Evolutionary conservation across 2,329 filamentous ascomycete genomes (phyloP), one percentile per base, ranked within the genome.

Genomic region (Diaporthe citriasiana): DNA sequence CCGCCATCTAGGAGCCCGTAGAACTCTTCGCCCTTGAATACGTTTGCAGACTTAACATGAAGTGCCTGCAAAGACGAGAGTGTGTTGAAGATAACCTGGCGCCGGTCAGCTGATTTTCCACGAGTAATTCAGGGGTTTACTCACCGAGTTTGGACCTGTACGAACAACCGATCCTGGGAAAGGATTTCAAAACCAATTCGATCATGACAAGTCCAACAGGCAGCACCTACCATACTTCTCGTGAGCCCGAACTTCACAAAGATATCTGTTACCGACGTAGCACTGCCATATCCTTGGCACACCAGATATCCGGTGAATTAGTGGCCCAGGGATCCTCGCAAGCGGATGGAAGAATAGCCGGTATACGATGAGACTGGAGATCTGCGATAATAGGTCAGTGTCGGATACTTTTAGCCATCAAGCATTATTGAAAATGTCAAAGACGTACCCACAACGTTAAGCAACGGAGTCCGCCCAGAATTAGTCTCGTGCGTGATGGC

Each of bases 201-300:
- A 1, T 3, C 0, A 7, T 12, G 15, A 2, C 12, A 1, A 25
- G 25, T 22, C 2, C 2, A 12, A 40, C 22, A 2, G 15, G 9
- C 12, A 15, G 4, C 2, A 30, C 63, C 4, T 30, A 68, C 63
- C 63, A 53, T 68, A 68, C 10, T 68, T 68, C 8, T 40, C 33
- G 33, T 68, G 63, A 40, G 63, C 63, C 6, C 22, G n/a, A 13
- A n/a, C 35, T 40, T 68, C 63, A 22, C 63, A 40, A 1, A 68
- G 17, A 22, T 68, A 68, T 19, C 63, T 25, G 33, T 53, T 68
- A 3, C 63, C 63, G 19, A 68, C 8, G n/a, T 68, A 68, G 4
- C 63, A 68, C 33, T 68, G 63, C 63, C 63, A 68, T 53, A 68
- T 68, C 4, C 63, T 53, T 10, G 63, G 63, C 9, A 68, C 6